These are phyloP conservation scores for Acanthamoeba sp. DNA, from an alignment of 208 protist genomes.

Conservation along the genomic window DNA sequence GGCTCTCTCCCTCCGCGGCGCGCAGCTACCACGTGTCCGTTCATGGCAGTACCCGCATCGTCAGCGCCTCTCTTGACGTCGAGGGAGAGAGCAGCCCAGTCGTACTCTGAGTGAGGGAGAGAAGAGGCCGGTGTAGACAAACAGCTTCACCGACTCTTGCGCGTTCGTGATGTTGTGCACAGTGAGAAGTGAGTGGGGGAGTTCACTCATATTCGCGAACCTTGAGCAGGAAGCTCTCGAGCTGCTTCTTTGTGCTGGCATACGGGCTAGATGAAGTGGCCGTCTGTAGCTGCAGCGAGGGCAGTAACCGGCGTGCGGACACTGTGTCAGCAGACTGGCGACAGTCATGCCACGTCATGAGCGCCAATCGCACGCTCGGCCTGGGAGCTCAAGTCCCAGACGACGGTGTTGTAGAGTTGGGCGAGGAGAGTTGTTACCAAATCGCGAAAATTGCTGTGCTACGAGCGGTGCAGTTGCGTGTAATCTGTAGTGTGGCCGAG, in stretches of 20 bases:
- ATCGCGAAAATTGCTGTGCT: too few species aligned
- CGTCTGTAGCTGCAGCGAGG: too few species aligned
- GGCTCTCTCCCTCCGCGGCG: slow-evolving; percentile 42
- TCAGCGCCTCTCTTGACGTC: neutral
- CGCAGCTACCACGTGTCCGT: slow-evolving; percentile 45
- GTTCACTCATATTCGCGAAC: too few species aligned
- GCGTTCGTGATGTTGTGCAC: slow-evolving; percentile 6
- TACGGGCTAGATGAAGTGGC: too few species aligned
- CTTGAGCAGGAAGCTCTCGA: slow-evolving; percentile 61
- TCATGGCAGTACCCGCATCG: neutral
- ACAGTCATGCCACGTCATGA: neutral
- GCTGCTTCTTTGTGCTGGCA: slow-evolving; percentile 71
- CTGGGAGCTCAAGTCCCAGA: too few species aligned
- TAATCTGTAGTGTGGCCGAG: too few species aligned
- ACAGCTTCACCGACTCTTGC: neutral
- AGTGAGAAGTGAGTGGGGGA: too few species aligned
- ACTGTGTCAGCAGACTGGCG: too few species aligned
- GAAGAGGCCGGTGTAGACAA: slow-evolving; percentile 20
- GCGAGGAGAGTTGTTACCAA: too few species aligned
- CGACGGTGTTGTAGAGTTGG: neutral
- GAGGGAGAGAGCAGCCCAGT: neutral
- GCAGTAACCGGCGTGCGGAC: too few species aligned
- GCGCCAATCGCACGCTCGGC: neutral
- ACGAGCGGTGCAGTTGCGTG: too few species aligned
- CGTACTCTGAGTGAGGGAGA: neutral